Evolutionary conservation across 2,329 filamentous ascomycete genomes (phyloP).

Genomic region (Chaetothyriales sp.): DNA sequence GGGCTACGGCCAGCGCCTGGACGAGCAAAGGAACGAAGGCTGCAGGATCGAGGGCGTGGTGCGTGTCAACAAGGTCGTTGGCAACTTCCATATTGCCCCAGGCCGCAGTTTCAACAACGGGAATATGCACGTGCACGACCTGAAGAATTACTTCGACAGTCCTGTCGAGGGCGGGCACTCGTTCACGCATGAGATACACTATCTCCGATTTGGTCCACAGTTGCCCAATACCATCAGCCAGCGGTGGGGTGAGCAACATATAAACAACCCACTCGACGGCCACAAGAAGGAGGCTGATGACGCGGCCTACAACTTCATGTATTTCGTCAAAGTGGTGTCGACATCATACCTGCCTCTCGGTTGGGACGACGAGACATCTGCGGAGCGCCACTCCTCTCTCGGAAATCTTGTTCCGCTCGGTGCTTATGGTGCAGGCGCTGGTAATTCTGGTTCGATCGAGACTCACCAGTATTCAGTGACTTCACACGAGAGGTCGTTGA

Average conservation of each 20-base stretch:
- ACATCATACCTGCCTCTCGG: slow-evolving; percentile 88
- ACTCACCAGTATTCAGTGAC: slow-evolving; percentile 98
- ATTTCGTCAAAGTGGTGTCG: slow-evolving; percentile 96
- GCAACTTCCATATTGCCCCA: slow-evolving; percentile 96
- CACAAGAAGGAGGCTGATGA: slow-evolving; percentile 64
- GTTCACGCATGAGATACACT: slow-evolving; percentile 78
- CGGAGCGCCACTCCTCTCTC: slow-evolving; percentile 24
- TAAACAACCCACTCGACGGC: slow-evolving; percentile 70
- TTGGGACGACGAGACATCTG: slow-evolving; percentile 51
- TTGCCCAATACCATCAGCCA: slow-evolving; percentile 56
- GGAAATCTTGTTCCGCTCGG: slow-evolving; percentile 50
- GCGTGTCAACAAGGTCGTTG: slow-evolving; percentile 94
- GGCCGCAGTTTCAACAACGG: slow-evolving; percentile 91
- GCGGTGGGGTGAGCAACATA: slow-evolving; percentile 78
- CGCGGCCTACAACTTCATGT: slow-evolving; percentile 90
- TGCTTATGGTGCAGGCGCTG: slow-evolving; percentile 49
- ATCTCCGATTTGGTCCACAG: slow-evolving; percentile 82
- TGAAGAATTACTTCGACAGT: slow-evolving; percentile 83
- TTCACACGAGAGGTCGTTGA: slow-evolving; percentile 78
- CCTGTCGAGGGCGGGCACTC: slow-evolving; percentile 58
- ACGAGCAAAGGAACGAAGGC: slow-evolving; percentile 76
- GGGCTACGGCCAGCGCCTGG: slow-evolving; percentile 78
- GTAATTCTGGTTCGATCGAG: slow-evolving; percentile 66
- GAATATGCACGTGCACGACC: slow-evolving; percentile 93
- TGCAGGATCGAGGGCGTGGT: slow-evolving; percentile 86